Percentiles rank a stretch among this genome's conserved stretches.
Evolutionary conservation across 2,329 filamentous ascomycete genomes (phyloP).

Genomic region (Fusarium zealandicum): DNA sequence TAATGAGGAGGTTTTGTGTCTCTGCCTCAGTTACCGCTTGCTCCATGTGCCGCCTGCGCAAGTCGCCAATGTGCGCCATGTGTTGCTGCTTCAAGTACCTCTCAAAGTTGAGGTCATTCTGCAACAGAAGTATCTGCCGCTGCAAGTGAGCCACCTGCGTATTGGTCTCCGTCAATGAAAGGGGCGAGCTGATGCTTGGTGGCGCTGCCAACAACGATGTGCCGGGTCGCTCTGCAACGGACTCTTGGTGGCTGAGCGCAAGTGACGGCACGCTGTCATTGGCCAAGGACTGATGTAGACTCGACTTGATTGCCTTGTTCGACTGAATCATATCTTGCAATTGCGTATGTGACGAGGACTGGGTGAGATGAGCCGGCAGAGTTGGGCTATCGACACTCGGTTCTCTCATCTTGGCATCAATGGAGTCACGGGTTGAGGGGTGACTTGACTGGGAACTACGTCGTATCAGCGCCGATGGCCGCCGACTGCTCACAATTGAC

Average conservation of each 20-base stretch:
- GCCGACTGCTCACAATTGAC: constrained; percentile 50
- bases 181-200: constrained; percentile 39
- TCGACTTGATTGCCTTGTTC: constrained; percentile 64
- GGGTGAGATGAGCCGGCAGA: constrained; percentile 58
- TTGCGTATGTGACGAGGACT: constrained; percentile 61
- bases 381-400: constrained; percentile 67
- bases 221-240: constrained; percentile 49
- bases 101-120: constrained; percentile 85
- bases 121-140: constrained; percentile 75
- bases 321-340: constrained; percentile 67
- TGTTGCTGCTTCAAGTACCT: constrained; percentile 85
- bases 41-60: constrained; percentile 76
- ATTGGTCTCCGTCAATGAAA: constrained; percentile 45
- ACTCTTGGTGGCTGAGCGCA: constrained; percentile 59
- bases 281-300: constrained; percentile 60
- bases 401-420: constrained; percentile 46
- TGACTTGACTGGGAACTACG: constrained; percentile 59
- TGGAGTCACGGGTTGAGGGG: constrained; percentile 55
- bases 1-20: constrained; percentile 80
- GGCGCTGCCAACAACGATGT: constrained; percentile 41
- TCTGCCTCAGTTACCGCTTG: constrained; percentile 83
- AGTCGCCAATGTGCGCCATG: constrained; percentile 79
- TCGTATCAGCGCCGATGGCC: constrained; percentile 49
- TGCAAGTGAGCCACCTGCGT: constrained; percentile 65
- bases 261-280: constrained; percentile 66